Percentiles rank a stretch among this genome's conserved stretches.
Conservation (phyloP, 192 early-diverging fungal species). For the Backusella australiensis region DNA sequence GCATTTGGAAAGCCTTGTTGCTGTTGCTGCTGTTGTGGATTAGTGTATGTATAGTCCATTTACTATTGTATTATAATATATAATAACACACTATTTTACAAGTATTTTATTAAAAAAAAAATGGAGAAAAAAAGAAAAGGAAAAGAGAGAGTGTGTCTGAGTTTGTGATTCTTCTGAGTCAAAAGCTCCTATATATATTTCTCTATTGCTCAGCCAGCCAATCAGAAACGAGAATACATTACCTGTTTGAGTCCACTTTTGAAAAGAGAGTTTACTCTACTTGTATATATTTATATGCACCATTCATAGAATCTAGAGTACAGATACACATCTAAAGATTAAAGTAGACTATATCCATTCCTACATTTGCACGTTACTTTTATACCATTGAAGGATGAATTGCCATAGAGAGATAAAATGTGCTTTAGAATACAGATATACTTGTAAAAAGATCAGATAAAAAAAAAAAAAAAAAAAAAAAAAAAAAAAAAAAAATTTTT, state of each 20-base stretch:
- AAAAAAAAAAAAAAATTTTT: too few relatives aligned
- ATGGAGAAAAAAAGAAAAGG: not conserved
- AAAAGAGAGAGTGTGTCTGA: not conserved
- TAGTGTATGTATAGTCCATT: slow-evolving; percentile 22
- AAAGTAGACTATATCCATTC: too few relatives aligned
- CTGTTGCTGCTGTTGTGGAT: slow-evolving; percentile 21
- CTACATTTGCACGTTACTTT: too few relatives aligned
- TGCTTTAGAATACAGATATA: too few relatives aligned
- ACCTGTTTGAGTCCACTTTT: not conserved
- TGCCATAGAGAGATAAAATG: too few relatives aligned
- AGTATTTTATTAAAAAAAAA: not conserved
- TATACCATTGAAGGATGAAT: too few relatives aligned
- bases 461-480: too few relatives aligned
- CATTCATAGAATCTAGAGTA: too few relatives aligned
- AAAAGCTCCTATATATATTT: not conserved
- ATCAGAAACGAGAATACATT: not conserved
- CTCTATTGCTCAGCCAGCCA: not conserved
- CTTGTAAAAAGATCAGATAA: too few relatives aligned
- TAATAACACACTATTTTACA: not conserved
- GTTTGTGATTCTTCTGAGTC: not conserved
- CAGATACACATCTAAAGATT: too few relatives aligned
- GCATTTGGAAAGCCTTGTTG: slow-evolving; percentile 3
- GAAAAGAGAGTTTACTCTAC: too few relatives aligned
- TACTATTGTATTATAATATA: not conserved
- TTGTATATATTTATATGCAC: too few relatives aligned